phyloP scores from a whole-genome alignment of 1,284 basidiomycete species.

The Ustilago shanxiensis region DNA sequence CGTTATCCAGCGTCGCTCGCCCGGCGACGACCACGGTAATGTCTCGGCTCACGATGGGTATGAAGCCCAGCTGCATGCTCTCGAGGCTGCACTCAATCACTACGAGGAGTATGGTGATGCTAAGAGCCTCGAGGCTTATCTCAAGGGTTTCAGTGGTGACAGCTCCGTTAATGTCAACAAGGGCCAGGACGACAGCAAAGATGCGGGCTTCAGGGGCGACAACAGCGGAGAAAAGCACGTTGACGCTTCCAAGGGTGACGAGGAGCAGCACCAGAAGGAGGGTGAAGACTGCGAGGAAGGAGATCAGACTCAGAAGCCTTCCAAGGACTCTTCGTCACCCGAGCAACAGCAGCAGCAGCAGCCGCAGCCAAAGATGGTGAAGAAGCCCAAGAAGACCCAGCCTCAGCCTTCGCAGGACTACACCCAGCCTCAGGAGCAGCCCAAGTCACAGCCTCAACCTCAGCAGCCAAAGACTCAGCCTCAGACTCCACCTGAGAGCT shows the following conservation, averaged over 20 bases:
- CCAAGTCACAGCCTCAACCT: constrained; percentile 11
- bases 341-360: neutral
- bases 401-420: constrained; percentile 12
- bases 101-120: constrained; percentile 37
- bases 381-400: constrained; percentile 9
- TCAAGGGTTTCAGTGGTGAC: constrained; percentile 19
- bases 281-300: constrained; percentile 10
- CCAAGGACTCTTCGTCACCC: neutral
- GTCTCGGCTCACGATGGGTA: constrained; percentile 20
- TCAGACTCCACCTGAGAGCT: constrained; percentile 1
- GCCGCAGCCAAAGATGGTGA: constrained; percentile 13
- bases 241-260: neutral
- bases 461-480: constrained; percentile 7
- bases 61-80: constrained; percentile 21
- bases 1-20: neutral
- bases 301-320: constrained; percentile 10
- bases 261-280: neutral
- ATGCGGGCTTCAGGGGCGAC: neutral
- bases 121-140: constrained; percentile 26
- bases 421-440: constrained; percentile 1
- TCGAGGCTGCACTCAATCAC: constrained; percentile 41
- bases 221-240: neutral
- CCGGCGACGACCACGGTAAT: constrained; percentile 14
- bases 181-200: neutral
- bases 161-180: neutral